phyloP scores from a whole-genome alignment of 768 basidiomycete genomes.

The Kwoniella botswanensis region DNA sequence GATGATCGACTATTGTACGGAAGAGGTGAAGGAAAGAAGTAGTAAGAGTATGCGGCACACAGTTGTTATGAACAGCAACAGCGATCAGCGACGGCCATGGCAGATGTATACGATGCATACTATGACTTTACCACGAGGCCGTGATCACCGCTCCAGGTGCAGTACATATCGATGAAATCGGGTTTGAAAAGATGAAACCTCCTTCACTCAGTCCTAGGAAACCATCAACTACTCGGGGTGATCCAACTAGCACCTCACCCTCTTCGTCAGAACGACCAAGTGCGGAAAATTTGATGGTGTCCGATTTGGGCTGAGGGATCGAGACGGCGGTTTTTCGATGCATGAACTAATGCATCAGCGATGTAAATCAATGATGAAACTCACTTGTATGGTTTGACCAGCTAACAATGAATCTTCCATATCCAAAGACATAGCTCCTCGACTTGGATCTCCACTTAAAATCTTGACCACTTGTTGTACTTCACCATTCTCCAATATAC shows the following conservation, averaged over 20 bases:
- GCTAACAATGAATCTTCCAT: constrained; percentile 48
- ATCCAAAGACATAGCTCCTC: constrained; percentile 55
- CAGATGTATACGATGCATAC: neutral
- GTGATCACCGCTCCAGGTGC: constrained; percentile 32
- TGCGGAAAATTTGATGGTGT: constrained; percentile 16
- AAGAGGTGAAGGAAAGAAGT: no score
- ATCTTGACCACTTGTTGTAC: constrained; percentile 50
- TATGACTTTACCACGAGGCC: constrained; percentile 5
- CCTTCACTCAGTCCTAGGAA: constrained; percentile 45
- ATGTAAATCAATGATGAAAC: constrained; percentile 3
- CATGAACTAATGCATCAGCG: constrained; percentile 32
- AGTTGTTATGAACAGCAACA: no score
- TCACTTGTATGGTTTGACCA: constrained; percentile 53
- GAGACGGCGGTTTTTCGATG: constrained; percentile 12
- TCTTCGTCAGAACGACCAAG: constrained; percentile 17
- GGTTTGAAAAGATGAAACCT: constrained; percentile 36
- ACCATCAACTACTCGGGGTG: constrained; percentile 34
- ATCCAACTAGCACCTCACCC: constrained; percentile 9
- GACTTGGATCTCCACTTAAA: constrained; percentile 55
- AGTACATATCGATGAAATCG: constrained; percentile 28
- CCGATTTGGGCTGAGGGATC: neutral
- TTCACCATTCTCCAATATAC: constrained; percentile 27
- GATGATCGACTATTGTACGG: no score
- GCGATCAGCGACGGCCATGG: neutral
- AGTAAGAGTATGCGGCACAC: no score